Percentiles rank a stretch among this genome's conserved stretches.
Evolutionary conservation across 2,329 filamentous ascomycete species (phyloP).

Genomic region (Tympanopsis confertula): DNA sequence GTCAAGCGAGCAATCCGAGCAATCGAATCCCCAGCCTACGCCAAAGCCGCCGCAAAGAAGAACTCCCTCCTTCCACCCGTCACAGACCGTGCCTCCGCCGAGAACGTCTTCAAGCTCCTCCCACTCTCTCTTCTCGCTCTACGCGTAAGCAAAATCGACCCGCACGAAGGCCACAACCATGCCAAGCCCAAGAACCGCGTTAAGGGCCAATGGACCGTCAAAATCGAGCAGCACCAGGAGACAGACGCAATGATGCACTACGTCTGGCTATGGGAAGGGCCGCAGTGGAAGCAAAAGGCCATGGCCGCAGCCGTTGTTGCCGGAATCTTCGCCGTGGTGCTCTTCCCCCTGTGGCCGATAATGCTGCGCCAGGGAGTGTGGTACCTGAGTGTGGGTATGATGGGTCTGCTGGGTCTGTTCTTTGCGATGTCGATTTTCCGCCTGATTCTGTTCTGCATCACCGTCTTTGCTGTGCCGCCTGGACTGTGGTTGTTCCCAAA

Average conservation of each 20-base stretch:
- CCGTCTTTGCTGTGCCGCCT: constrained; percentile 72
- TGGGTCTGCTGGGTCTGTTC: constrained; percentile 82
- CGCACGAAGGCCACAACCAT: constrained; percentile 64
- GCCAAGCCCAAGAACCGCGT: constrained; percentile 63
- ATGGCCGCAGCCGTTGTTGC: constrained; percentile 76
- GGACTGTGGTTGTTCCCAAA: constrained; percentile 98
- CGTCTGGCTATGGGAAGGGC: constrained; percentile 89
- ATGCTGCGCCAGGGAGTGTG: constrained; percentile 86
- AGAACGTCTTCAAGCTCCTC: constrained; percentile 89
- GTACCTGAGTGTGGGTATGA: constrained; percentile 90
- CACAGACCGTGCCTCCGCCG: constrained; percentile 75
- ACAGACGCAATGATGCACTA: constrained; percentile 81
- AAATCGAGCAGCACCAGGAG: constrained; percentile 92
- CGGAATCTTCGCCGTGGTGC: constrained; percentile 75
- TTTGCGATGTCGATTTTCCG: constrained; percentile 97
- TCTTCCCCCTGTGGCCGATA: constrained; percentile 94
- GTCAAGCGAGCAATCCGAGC: constrained; percentile 93
- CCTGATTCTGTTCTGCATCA: constrained; percentile 84
- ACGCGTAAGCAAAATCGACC: constrained; percentile 73
- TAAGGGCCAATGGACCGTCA: constrained; percentile 93
- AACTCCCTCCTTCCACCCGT: constrained; percentile 81
- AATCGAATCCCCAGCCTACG: constrained; percentile 78
- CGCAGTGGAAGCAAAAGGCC: constrained; percentile 85
- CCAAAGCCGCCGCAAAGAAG: constrained; percentile 71
- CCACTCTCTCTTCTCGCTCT: constrained; percentile 89